phyloP scores from a whole-genome alignment of 1,139 yeast genomes.

The Geotrichum macrosporum region DNA sequence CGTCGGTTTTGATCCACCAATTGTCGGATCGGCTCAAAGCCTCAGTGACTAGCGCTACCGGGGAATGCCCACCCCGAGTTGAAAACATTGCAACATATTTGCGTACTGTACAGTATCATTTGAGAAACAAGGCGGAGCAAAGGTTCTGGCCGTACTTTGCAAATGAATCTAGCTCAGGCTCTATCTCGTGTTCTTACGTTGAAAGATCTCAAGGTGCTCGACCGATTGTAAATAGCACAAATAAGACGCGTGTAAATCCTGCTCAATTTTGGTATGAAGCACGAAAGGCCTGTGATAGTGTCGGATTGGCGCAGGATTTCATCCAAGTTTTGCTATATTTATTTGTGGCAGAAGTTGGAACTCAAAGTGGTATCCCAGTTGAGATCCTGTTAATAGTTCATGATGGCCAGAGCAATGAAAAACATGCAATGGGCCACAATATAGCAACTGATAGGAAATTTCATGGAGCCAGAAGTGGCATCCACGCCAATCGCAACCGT shows the following conservation, averaged over 20 bases:
- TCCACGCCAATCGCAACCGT: background rate
- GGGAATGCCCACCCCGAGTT: constrained; percentile 13
- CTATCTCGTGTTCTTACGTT: constrained; percentile 10
- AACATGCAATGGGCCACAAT: background rate
- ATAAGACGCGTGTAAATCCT: constrained; percentile 8
- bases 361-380: constrained; percentile 6
- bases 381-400: constrained; percentile 16
- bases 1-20: constrained; percentile 8
- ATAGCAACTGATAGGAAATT: background rate
- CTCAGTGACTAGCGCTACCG: constrained; percentile 4
- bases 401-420: constrained; percentile 3
- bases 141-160: constrained; percentile 18
- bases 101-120: constrained; percentile 16
- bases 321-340: constrained; percentile 5
- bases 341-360: constrained; percentile 3
- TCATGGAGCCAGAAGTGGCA: background rate
- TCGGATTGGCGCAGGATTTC: constrained; percentile 3
- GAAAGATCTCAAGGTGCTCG: constrained; percentile 6
- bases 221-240: background rate
- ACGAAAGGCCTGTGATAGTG: background rate
- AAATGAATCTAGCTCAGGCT: constrained; percentile 9
- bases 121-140: constrained; percentile 12
- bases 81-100: constrained; percentile 15
- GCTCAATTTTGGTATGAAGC: constrained; percentile 16
- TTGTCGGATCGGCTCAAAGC: constrained; percentile 3